phyloP scores from a whole-genome alignment of 2,329 filamentous ascomycete genomes.

The Neocucurbitaria cava region DNA sequence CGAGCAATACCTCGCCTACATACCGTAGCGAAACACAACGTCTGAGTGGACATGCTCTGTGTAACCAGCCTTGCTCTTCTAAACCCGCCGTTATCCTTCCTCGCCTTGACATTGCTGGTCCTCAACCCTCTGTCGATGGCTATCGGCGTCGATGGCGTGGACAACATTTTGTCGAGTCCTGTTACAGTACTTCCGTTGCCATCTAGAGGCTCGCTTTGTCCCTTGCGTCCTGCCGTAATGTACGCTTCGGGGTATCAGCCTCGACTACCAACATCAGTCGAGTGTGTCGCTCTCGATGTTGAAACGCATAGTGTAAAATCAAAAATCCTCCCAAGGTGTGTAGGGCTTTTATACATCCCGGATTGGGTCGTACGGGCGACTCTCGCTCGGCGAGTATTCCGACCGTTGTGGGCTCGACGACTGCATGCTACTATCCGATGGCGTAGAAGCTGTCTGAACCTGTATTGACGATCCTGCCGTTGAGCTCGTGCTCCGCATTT shows the following conservation, averaged over 20 bases:
- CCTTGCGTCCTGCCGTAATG: constrained; percentile 9
- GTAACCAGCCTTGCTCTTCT: constrained; percentile 21
- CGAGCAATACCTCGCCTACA: constrained; percentile 23
- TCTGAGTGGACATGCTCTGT: constrained; percentile 17
- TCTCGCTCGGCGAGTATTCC: constrained; percentile 43
- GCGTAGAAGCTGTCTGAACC: constrained; percentile 33
- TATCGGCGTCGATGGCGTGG: neutral
- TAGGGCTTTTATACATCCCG: constrained; percentile 40
- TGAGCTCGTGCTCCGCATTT: constrained; percentile 36
- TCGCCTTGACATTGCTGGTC: constrained; percentile 15
- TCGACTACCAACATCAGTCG: constrained; percentile 22
- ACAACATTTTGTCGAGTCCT: constrained; percentile 5
- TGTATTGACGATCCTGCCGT: constrained; percentile 35
- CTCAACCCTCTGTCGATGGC: neutral
- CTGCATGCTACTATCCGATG: constrained; percentile 36
- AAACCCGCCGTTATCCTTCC: constrained; percentile 7
- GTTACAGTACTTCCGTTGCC: constrained; percentile 8
- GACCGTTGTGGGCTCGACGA: constrained; percentile 40
- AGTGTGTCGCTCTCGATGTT: constrained; percentile 15
- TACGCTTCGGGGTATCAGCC: constrained; percentile 27
- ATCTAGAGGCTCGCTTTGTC: constrained; percentile 6
- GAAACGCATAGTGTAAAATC: constrained; percentile 23
- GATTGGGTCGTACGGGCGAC: constrained; percentile 46
- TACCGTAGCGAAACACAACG: constrained; percentile 28
- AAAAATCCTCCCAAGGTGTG: constrained; percentile 22